Evolutionary conservation across 192 early-diverging fungal genomes (phyloP).

Genomic region (Coemansia sp.): DNA sequence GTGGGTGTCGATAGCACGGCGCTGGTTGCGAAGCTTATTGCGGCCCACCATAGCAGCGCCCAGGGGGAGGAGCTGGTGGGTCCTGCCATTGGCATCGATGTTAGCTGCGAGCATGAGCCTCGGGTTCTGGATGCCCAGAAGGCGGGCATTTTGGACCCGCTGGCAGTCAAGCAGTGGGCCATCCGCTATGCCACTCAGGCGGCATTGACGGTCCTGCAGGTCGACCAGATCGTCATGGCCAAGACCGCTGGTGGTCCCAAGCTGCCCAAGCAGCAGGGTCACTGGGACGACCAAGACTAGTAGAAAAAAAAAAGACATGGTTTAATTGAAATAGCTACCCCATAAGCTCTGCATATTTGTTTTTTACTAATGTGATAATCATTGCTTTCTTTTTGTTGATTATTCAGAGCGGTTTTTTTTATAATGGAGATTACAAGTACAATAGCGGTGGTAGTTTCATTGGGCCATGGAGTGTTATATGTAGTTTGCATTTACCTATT

Average conservation of each 20-base stretch:
- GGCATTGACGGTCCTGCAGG: constrained; percentile 89
- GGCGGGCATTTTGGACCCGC: constrained; percentile 73
- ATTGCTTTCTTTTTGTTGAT: not conserved
- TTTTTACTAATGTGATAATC: not conserved
- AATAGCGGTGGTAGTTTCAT: constrained; percentile 16
- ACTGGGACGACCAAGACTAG: constrained; percentile 78
- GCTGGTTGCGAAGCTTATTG: constrained; percentile 86
- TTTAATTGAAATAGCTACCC: not conserved
- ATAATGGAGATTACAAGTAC: constrained; percentile 5
- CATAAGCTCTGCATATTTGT: not conserved
- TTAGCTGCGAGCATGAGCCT: constrained; percentile 61
- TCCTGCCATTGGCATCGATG: constrained; percentile 70
- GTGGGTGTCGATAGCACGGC: constrained; percentile 93
- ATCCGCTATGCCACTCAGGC: constrained; percentile 88
- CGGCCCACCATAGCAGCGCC: constrained; percentile 73
- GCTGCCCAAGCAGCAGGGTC: constrained; percentile 70
- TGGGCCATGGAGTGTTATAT: constrained; percentile 20
- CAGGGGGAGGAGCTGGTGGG: constrained; percentile 5
- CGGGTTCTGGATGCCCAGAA: constrained; percentile 66
- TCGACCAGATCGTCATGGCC: constrained; percentile 99
- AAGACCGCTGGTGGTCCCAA: constrained; percentile 95
- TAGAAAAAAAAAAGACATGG: not conserved
- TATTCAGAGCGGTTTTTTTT: not conserved
- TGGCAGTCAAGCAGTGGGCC: constrained; percentile 83
- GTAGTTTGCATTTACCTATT: constrained; percentile 32